These are phyloP conservation scores for Lithocarpus polystachyus DNA, from an alignment of 306 rosid species.

Conservation along the genomic window DNA sequence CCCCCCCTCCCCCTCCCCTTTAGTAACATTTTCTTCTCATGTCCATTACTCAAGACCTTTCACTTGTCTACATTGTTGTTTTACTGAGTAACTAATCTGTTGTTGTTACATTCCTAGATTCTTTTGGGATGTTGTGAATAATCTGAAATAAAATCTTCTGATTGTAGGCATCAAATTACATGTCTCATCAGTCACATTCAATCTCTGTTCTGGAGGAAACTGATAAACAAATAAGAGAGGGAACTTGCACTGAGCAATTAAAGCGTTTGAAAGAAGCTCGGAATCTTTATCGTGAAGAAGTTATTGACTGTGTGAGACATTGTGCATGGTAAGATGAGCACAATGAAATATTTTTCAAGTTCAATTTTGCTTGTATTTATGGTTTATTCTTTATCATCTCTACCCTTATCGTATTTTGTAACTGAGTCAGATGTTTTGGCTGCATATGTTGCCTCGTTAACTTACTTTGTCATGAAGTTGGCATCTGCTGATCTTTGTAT, in stretches of 20 bases:
- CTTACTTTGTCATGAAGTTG: not conserved
- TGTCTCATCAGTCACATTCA: constrained; percentile 71
- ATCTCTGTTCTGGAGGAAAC: constrained; percentile 73
- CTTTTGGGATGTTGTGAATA: not conserved
- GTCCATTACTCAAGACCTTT: not conserved
- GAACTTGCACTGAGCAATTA: constrained; percentile 53
- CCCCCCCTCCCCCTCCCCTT: not conserved
- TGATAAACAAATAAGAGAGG: constrained; percentile 82
- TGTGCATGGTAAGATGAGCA: constrained; percentile 62
- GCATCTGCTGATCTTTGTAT: not conserved
- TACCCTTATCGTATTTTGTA: not conserved
- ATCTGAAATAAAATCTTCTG: constrained; percentile 21
- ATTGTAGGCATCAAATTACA: constrained; percentile 77
- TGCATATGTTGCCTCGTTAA: not conserved
- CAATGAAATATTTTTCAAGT: constrained; percentile 17
- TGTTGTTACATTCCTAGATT: constrained; percentile 3
- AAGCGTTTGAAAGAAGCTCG: constrained; percentile 86
- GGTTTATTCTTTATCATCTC: not conserved
- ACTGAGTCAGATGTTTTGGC: not conserved
- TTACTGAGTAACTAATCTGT: not conserved
- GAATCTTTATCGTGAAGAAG: constrained; percentile 71
- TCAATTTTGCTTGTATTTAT: not conserved
- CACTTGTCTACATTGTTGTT: not conserved
- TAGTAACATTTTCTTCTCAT: not conserved
- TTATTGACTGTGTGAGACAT: constrained; percentile 60